Evolutionary conservation across 352 stramenopile genomes (phyloP), one percentile per base, ranked within the genome.

Genomic region (Pythium oligandrum): DNA sequence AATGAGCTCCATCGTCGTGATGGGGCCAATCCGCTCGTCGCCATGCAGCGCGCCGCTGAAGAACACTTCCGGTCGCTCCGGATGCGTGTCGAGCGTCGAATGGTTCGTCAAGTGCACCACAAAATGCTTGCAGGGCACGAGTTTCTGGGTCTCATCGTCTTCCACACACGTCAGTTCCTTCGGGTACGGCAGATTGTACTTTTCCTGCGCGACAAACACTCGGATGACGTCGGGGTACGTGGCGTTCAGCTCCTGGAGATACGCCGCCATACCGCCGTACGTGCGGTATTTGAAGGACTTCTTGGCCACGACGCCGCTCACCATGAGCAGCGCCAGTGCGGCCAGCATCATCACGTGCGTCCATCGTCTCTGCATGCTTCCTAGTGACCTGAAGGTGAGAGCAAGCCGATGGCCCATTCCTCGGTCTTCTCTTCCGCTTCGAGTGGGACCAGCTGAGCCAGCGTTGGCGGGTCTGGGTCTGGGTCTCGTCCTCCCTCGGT

Each of bases 11-110:
- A 98, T 76, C 26, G 95, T 81, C 31, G 92, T 78, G 31, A 88
- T 82, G 30, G 96, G 95, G 2, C 93, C 95, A 0, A 98, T 82
- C 34, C 93, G 83, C 76, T 99, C 96, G 64, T 99, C 88, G 52
- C 96, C 96, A 60, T 99, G 96, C n/a, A 99, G 64, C 40, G 89
- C 88, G 59, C 96, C 96, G 56, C 87, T 98, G 61, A 98, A 88
- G 60, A 99, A 98, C 0, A 99, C 90, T 61, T 99, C 88, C 5
- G 96, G 96, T 31, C 96, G 73, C 17, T 72, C 64, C 10, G 73
- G 57, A 32, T 93, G 70, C 3, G 39, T 64, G n/a, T 68, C 57
- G 6, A 96, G 54, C 53, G 73, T 96, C 57, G 78, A 87, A 61
- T 96, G 79, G 61, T 97, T 93, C 30, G 86, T 96, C 53, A 97